A percentile compares a stretch with the other conserved stretches of the same genome.
Evolutionary conservation across 1,139 yeast genomes (phyloP).

Genomic region (Oligophagozyma castellii): DNA sequence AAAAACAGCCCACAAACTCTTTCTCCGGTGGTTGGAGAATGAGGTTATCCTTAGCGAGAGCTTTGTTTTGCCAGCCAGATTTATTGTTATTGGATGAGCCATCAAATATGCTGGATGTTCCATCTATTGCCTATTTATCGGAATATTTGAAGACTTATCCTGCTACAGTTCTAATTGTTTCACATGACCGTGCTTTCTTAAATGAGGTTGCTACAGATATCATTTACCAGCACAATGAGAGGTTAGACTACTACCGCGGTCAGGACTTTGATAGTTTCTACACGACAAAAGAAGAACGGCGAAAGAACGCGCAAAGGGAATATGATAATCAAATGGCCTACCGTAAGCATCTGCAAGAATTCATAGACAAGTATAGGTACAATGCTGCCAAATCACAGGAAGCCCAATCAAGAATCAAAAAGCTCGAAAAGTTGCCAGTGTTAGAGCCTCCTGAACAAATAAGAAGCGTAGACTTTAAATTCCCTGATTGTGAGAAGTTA

Average conservation of each 20-base stretch:
- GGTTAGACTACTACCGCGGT: conserved; percentile 91
- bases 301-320: conserved; percentile 85
- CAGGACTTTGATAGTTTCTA: conserved; percentile 88
- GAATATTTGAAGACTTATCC: conserved; percentile 81
- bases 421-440: conserved; percentile 83
- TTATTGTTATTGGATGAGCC: conserved; percentile 90
- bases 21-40: conserved; percentile 99
- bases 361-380: conserved; percentile 91
- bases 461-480: conserved; percentile 67
- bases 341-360: conserved; percentile 82
- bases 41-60: conserved; percentile 97
- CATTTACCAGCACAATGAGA: conserved; percentile 92
- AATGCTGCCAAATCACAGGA: conserved; percentile 96
- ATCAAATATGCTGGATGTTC: conserved; percentile 99
- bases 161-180: conserved; percentile 84
- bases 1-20: conserved; percentile 66
- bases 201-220: conserved; percentile 98
- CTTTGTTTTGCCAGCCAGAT: conserved; percentile 94
- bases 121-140: conserved; percentile 88
- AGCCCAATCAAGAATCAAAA: conserved; percentile 95
- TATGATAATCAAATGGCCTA: conserved; percentile 95
- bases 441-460: conserved; percentile 95
- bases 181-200: conserved; percentile 93
- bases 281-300: conserved; percentile 87
- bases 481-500: conserved; percentile 87